phyloP scores from a whole-genome alignment of 1,284 basidiomycete species.

The Athelia psychrophila region DNA sequence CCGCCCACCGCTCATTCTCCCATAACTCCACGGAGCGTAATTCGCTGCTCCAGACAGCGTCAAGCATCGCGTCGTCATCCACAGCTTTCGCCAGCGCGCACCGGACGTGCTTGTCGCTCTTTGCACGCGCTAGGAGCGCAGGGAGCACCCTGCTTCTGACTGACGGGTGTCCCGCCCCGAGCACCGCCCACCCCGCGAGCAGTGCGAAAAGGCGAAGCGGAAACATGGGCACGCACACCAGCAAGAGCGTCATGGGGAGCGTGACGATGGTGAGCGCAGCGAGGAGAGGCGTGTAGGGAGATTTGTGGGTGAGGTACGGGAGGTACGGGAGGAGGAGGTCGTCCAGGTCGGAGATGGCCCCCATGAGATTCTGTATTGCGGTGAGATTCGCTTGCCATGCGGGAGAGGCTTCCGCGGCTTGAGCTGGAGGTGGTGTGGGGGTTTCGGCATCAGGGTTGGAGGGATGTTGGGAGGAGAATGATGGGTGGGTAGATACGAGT shows the following conservation, averaged over 20 bases:
- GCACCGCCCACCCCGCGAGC: conserved; percentile 48
- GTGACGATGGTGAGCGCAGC: conserved; percentile 43
- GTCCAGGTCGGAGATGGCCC: conserved; percentile 54
- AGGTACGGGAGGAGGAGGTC: conserved; percentile 31
- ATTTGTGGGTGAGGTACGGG: conserved; percentile 38
- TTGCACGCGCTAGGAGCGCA: conserved; percentile 14
- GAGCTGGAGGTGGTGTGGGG: conserved; percentile 34
- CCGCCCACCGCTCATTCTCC: conserved; percentile 70
- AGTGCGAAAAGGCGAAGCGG: conserved; percentile 62
- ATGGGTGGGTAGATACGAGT: conserved; percentile 57
- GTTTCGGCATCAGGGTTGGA: conserved; percentile 16
- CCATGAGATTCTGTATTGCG: conserved; percentile 81
- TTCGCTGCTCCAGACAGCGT: conserved; percentile 59
- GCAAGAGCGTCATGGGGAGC: conserved; percentile 40
- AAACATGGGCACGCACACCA: conserved; percentile 49
- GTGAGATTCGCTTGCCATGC: conserved; percentile 80
- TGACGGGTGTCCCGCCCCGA: conserved; percentile 53
- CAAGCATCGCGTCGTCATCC: conserved; percentile 55
- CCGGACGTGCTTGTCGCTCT: conserved; percentile 15
- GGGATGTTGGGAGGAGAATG: conserved; percentile 16
- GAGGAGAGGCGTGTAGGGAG: conserved; percentile 52
- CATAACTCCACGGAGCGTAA: conserved; percentile 68
- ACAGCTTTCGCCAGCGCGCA: conserved; percentile 38
- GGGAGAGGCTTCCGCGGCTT: conserved; percentile 48
- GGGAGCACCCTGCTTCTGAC: conserved; percentile 29